Evolutionary conservation across 192 early-diverging fungal genomes (phyloP), one percentile per base, ranked within the genome.

Genomic region (Pilaira anomala): DNA sequence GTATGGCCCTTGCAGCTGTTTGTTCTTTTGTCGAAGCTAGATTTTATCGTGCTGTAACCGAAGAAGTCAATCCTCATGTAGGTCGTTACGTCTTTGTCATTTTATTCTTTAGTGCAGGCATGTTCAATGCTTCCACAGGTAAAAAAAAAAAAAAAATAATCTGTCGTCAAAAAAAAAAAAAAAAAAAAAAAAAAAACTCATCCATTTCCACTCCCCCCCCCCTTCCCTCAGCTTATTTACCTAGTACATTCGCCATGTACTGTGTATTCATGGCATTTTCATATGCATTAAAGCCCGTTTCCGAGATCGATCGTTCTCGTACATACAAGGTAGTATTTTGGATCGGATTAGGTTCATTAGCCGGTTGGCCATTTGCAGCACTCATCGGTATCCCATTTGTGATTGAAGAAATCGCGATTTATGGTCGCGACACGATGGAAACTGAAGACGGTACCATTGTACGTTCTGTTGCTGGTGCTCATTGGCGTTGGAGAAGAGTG

Each of bases 181-280:
- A n/a, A n/a, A n/a, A n/a, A n/a, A n/a, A n/a, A n/a, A n/a, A n/a
- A n/a, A n/a, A n/a, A n/a, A n/a, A n/a, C n/a, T n/a, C n/a, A n/a
- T n/a, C n/a, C n/a, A n/a, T n/a, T n/a, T n/a, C 21, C 41, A 42
- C 7, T 42, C 7, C 7, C 41, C n/a, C 28, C 41, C 40, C 19
- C 19, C 7, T 33, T n/a, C n/a, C 39, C 28, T 51, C 62, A 76
- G 93, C 94, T 26, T 86, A 85, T 68, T 75, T 99, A 29, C 97
- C 97, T 0, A 94, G 94, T 11, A 83, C 91, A 22, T 96, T 97
- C 79, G 87, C 93, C 46, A 99, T 98, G 97, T 88, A 84, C 62
- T 70, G 82, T n/a, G 78, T 83, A 7, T 88, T 87, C 61, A 62
- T 96, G 33, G 93, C 92, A 2, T 85, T 86, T 41, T 85, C 91